Base-by-base conservation (phyloP, 2,329 filamentous ascomycete species). In the Pyrenochaeta sp. region DNA sequence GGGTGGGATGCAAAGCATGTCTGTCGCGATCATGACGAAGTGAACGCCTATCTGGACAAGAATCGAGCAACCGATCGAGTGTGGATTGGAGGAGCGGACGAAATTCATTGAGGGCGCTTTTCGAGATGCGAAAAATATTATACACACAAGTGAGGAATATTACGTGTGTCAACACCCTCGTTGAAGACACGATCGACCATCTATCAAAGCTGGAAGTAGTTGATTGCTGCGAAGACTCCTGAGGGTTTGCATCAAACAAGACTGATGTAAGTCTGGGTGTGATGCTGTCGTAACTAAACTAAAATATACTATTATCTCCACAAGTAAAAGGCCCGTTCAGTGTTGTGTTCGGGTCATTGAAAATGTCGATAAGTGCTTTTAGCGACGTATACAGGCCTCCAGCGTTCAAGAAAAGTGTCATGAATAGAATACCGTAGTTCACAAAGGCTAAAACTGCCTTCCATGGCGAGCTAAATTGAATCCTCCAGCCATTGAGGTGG, bases 371-470 rank as follows among this genome's bases (percentile, higher is more conserved):
- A 1, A 70, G 55, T 12, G 67, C 67, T 44, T 62, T 67, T n/a
- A 70, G 35, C 18, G 58, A 63, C 7, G 67, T 66, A 45, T 70
- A 70, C 12, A 69, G 21, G 3, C 67, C 67, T 29, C 66, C 66
- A 7, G 61, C 56, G 37, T 66, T 68, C 11, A 68, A 39, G n/a
- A 68, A 68, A 9, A 70, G 15, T 2, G 67, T 70, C 61, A 70
- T 60, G 6, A 54, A 10, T 27, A 83, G 72, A 33, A 81, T 77
- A 1, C 73, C 32, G 0, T 73, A 68, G 57, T 83, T 83, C 32
- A 81, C n/a, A 5, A 76, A 58, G 2, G 78, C 78, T 31, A 84
- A 64, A 2, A 57, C 59, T 37, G 78, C 79, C 69, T 83, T 83
- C 17, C 47, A 45, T 10, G 60, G 51, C 20, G 61, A 51, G 36